These are phyloP conservation scores for Amanita jacksonii DNA, from an alignment of 768 basidiomycete genomes.

Conservation along the genomic window DNA sequence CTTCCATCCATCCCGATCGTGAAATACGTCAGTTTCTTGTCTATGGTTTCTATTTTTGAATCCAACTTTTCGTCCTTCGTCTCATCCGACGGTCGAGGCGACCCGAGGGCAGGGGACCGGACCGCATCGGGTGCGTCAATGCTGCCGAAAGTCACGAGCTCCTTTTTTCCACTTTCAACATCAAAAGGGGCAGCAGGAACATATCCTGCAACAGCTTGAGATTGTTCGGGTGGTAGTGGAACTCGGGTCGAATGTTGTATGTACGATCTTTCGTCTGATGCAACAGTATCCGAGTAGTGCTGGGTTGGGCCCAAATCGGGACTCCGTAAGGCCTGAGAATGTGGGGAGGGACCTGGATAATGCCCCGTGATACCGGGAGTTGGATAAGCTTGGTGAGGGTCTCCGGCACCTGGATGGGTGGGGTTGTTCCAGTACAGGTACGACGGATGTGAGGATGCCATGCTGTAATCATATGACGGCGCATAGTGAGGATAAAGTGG, in stretches of 20 bases:
- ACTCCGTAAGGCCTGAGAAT: neutral
- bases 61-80: neutral
- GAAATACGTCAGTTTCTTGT: conserved; percentile 15
- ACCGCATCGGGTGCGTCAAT: conserved; percentile 25
- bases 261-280: neutral
- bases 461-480: conserved; percentile 16
- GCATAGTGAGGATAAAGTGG: conserved; percentile 9
- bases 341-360: neutral
- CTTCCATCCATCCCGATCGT: conserved; percentile 4
- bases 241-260: conserved; percentile 1
- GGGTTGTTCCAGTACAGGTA: conserved; percentile 4
- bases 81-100: conserved; percentile 1
- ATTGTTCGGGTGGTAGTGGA: conserved; percentile 14
- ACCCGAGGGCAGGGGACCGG: conserved; percentile 17
- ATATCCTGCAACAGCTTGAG: conserved; percentile 26
- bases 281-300: neutral
- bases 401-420: neutral
- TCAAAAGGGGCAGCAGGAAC: conserved; percentile 10
- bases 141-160: conserved; percentile 43
- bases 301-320: conserved; percentile 11
- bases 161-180: conserved; percentile 11
- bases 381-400: conserved; percentile 1
- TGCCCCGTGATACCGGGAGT: neutral
- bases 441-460: conserved; percentile 5
- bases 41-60: conserved; percentile 11